Base-by-base conservation (phyloP, 108 stramenopile species). In the Fragilariopsis cylindrus region DNA sequence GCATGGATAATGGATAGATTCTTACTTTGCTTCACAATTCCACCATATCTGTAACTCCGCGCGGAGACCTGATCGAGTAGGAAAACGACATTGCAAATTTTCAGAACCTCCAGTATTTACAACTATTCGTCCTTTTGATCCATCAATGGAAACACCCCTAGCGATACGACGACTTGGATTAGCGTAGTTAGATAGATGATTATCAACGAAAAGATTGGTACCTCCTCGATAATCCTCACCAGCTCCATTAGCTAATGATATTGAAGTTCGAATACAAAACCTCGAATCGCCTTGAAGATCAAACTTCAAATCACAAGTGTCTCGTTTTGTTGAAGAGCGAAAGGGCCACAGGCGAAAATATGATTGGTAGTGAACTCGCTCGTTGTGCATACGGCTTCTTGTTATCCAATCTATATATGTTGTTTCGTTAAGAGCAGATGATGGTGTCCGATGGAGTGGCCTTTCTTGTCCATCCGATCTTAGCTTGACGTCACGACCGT, bases 11-110 rank as follows among this genome's bases (percentile, higher is more conserved):
- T 30, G 30, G 30, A 30, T 30, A 30, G 30, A 30, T 30, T 30
- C 30, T 30, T 30, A 30, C 30, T 62, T 42, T 15, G 15, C 11
- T 12, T 63, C 69, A 50, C 80, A 82, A 64, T 71, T 57, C 87
- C 87, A 87, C 87, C 87, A 87, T 48, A 87, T 82, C 67, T 87
- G 87, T n/a, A 87, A 62, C 46, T 60, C 83, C 41, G 79, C 71
- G 19, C 81, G 75, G 44, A 84, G 52, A 3, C 87, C 87, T 15
- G 69, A 71, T 63, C 84, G 76, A 15, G 62, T 66, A 7, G 87
- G 87, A 41, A 87, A 60, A 1, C 87, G 74, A 66, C 87, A 87
- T 5, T 75, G 68, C 19, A 66, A 45, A 58, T 87, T 87, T 49
- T 87, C 87, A n/a, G 4, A 71, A 11, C 48, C 87, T 49, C 85